A percentile compares a stretch with the other conserved stretches of the same genome.
Evolutionary conservation across 371 early-diverging fungal genomes (phyloP).

Genomic region (Mucor racemosus): DNA sequence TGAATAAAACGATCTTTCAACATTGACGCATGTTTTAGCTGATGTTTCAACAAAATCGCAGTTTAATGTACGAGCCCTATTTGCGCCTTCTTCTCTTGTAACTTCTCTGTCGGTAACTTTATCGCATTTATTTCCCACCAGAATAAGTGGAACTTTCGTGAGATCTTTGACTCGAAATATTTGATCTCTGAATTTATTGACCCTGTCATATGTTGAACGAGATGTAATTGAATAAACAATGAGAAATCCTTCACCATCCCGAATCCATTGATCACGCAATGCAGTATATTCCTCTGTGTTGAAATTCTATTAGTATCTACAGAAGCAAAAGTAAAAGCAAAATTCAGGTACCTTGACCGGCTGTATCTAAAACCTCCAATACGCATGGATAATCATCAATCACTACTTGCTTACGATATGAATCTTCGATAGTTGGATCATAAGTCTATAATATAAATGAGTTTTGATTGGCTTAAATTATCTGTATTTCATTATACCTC

Average conservation of each 20-base stretch:
- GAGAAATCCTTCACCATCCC: conserved; percentile 91
- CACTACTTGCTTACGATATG: conserved; percentile 90
- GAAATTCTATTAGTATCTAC: conserved; percentile 41
- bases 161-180: conserved; percentile 86
- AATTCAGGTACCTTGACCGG: conserved; percentile 72
- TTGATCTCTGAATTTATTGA: conserved; percentile 82
- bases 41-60: conserved; percentile 89
- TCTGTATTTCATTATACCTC: conserved; percentile 15
- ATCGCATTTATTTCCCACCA: conserved; percentile 96
- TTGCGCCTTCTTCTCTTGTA: conserved; percentile 77
- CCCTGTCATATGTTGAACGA: conserved; percentile 84
- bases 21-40: conserved; percentile 90
- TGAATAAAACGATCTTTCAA: conserved; percentile 78
- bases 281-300: conserved; percentile 46
- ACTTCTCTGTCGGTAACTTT: conserved; percentile 80
- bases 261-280: conserved; percentile 62
- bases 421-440: conserved; percentile 94
- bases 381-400: conserved; percentile 89
- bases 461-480: background rate
- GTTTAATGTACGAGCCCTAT: conserved; percentile 73
- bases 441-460: conserved; percentile 60
- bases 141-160: conserved; percentile 81
- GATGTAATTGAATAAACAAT: conserved; percentile 90
- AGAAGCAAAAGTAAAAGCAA: background rate
- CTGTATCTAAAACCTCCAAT: conserved; percentile 93